Evolutionary conservation across 2,329 filamentous ascomycete genomes (phyloP).

Genomic region (Parafenestella ontariensis): DNA sequence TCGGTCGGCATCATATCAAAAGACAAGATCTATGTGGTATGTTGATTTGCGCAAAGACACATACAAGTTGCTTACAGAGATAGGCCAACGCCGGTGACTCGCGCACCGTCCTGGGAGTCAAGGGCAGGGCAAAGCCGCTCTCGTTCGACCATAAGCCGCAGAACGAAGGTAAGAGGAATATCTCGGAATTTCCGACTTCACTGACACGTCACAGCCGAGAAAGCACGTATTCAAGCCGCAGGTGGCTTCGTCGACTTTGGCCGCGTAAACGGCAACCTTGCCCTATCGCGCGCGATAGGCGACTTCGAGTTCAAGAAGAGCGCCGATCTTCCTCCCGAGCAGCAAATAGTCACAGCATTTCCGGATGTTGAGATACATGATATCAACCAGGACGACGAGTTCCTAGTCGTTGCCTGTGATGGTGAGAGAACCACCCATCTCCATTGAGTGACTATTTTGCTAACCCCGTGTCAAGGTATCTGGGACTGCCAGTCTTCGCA

Average conservation of each 20-base stretch:
- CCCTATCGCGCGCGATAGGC: slow-evolving; percentile 93
- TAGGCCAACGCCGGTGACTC: slow-evolving; percentile 98
- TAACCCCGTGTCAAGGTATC: slow-evolving; percentile 70
- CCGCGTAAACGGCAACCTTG: slow-evolving; percentile 96
- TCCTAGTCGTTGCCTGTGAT: slow-evolving; percentile 60
- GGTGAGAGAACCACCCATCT: slow-evolving; percentile 36
- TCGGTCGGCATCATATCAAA: slow-evolving; percentile 88
- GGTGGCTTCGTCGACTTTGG: slow-evolving; percentile 99
- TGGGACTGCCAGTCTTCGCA: slow-evolving; percentile 99
- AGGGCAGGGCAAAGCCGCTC: slow-evolving; percentile 94
- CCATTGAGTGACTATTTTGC: not conserved
- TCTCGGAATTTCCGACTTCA: not conserved
- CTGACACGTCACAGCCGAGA: slow-evolving; percentile 72
- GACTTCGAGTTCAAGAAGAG: slow-evolving; percentile 99
- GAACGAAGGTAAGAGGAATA: slow-evolving; percentile 76
- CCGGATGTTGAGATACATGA: slow-evolving; percentile 94
- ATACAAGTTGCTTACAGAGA: slow-evolving; percentile 20
- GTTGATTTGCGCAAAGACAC: slow-evolving; percentile 51
- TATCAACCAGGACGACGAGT: slow-evolving; percentile 91
- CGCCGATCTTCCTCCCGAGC: slow-evolving; percentile 93
- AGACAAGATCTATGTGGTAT: slow-evolving; percentile 93
- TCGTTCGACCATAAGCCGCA: slow-evolving; percentile 99
- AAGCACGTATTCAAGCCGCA: slow-evolving; percentile 92
- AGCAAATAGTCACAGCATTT: slow-evolving; percentile 97
- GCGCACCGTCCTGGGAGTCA: slow-evolving; percentile 91